Evolutionary conservation across 2,329 filamentous ascomycete species (phyloP).

Genomic region (Elsinoe perseae): DNA sequence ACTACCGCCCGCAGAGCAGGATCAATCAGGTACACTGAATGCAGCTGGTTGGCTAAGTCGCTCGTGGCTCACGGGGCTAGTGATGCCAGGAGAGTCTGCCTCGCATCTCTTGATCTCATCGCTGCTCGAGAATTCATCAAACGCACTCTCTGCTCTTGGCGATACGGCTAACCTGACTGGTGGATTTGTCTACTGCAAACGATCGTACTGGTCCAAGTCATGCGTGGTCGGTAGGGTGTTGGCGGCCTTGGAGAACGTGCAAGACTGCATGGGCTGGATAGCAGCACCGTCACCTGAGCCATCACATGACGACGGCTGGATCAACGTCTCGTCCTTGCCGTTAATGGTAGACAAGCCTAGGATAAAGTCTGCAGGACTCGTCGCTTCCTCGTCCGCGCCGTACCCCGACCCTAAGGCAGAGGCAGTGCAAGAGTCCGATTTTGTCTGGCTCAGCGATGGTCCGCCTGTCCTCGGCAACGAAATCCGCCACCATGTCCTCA

Average conservation of each 20-base stretch:
- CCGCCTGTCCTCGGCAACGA: conserved; percentile 25
- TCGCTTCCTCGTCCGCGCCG: conserved; percentile 32
- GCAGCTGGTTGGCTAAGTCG: conserved; percentile 49
- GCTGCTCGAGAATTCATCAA: conserved; percentile 47
- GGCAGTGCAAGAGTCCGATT: conserved; percentile 28
- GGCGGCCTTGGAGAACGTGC: conserved; percentile 37
- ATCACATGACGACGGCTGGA: conserved; percentile 40
- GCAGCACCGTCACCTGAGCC: conserved; percentile 34
- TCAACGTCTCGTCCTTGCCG: conserved; percentile 36
- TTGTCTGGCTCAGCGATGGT: conserved; percentile 33
- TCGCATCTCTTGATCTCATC: conserved; percentile 50
- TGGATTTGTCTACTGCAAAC: conserved; percentile 45
- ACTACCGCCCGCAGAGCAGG: not conserved
- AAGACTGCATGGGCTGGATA: conserved; percentile 51
- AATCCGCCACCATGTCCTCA: conserved; percentile 21
- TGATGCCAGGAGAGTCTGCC: conserved; percentile 48
- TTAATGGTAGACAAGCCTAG: conserved; percentile 23
- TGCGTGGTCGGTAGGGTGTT: conserved; percentile 49
- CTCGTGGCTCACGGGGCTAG: conserved; percentile 47
- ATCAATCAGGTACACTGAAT: conserved; percentile 20
- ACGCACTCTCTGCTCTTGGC: conserved; percentile 43
- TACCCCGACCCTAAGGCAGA: conserved; percentile 26
- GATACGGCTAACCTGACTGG: conserved; percentile 47
- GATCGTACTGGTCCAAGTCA: conserved; percentile 51
- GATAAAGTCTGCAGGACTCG: conserved; percentile 30